Evolutionary conservation across 2,329 filamentous ascomycete genomes (phyloP).

Genomic region (Penicillium concentricum): DNA sequence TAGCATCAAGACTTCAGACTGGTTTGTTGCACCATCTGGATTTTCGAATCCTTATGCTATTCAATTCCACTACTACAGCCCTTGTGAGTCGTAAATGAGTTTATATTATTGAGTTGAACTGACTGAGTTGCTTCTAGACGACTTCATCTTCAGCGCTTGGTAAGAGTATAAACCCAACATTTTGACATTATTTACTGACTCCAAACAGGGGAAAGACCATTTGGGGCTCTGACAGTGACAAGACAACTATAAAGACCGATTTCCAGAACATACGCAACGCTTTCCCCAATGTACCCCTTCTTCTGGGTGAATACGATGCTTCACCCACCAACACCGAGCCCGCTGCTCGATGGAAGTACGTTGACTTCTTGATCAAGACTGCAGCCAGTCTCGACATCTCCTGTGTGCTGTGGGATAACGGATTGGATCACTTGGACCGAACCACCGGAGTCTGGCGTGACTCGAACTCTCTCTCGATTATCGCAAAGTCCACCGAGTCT

Average conservation of each 20-base stretch:
- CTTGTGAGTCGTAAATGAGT: slow-evolving; percentile 27
- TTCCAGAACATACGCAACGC: slow-evolving; percentile 54
- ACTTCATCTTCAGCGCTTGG: slow-evolving; percentile 33
- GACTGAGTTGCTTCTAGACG: slow-evolving; percentile 15
- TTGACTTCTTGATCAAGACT: slow-evolving; percentile 53
- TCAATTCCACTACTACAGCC: slow-evolving; percentile 61
- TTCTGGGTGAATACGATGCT: slow-evolving; percentile 60
- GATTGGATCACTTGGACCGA: slow-evolving; percentile 56
- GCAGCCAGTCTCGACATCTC: slow-evolving; percentile 52
- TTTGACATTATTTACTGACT: slow-evolving; percentile 39
- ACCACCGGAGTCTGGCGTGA: slow-evolving; percentile 53
- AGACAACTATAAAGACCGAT: slow-evolving; percentile 50
- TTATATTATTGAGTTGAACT: not conserved
- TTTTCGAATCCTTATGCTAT: slow-evolving; percentile 59
- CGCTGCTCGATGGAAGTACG: slow-evolving; percentile 59
- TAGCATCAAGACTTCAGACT: slow-evolving; percentile 53
- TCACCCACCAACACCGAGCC: slow-evolving; percentile 53
- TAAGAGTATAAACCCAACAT: slow-evolving; percentile 3
- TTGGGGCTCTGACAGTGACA: slow-evolving; percentile 58
- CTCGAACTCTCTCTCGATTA: slow-evolving; percentile 48
- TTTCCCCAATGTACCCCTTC: slow-evolving; percentile 55
- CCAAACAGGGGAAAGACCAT: slow-evolving; percentile 58
- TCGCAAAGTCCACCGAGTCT: slow-evolving; percentile 47
- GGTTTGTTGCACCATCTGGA: slow-evolving; percentile 51
- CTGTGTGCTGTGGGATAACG: slow-evolving; percentile 61